Evolutionary conservation across 129 eudicot species (phyloP).

Genomic region (Apium graveolens): DNA sequence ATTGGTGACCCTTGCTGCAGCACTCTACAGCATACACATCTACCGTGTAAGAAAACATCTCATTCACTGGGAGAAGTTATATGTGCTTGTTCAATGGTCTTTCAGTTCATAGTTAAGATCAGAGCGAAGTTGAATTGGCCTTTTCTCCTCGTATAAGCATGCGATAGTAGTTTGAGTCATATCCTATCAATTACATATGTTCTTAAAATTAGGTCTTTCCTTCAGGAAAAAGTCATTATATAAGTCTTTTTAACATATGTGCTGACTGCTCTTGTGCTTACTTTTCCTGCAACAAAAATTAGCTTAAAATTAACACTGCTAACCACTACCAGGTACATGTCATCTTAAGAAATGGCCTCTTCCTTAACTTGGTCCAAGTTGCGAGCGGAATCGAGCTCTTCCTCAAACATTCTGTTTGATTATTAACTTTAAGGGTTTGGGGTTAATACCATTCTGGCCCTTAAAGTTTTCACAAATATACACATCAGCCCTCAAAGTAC

Average conservation of each 20-base stretch:
- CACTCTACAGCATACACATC: conserved; percentile 55
- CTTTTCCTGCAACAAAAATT: neutral
- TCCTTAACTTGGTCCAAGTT: neutral
- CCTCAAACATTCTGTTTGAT: conserved; percentile 1
- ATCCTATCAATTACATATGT: neutral
- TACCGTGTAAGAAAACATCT: conserved; percentile 68
- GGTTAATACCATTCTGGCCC: too few species aligned
- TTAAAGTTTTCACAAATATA: too few species aligned
- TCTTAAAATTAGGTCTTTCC: neutral
- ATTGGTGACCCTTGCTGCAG: conserved; percentile 57
- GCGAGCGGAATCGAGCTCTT: neutral
- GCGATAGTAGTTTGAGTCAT: neutral
- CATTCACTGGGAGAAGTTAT: conserved; percentile 62
- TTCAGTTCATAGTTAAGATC: neutral
- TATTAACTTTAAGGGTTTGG: neutral
- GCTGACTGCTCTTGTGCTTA: neutral
- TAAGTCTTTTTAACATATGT: neutral
- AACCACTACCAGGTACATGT: neutral
- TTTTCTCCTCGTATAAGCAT: neutral
- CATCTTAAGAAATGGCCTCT: neutral
- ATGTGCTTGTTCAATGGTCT: conserved; percentile 2
- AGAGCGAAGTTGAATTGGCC: neutral
- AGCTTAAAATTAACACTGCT: neutral
- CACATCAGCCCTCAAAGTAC: too few species aligned
- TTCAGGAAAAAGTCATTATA: neutral